A percentile compares a stretch with the other conserved stretches of the same genome.
Evolutionary conservation across 2,329 filamentous ascomycete species (phyloP).

Genomic region (Exutisphaerella laricina): DNA sequence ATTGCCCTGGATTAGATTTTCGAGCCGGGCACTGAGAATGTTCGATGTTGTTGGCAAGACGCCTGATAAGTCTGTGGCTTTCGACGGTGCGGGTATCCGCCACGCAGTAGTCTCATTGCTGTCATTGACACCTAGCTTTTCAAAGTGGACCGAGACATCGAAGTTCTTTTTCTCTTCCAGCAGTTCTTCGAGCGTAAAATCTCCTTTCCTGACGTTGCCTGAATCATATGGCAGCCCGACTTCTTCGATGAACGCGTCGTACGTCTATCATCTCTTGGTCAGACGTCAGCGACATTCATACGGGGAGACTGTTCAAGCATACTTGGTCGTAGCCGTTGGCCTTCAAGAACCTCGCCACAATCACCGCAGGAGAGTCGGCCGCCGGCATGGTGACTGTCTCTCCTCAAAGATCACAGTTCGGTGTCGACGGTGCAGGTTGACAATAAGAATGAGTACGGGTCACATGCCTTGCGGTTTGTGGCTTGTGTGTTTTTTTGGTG

Average conservation of each 20-base stretch:
- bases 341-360: slow-evolving; percentile 36
- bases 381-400: slow-evolving; percentile 27
- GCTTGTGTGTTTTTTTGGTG: no score
- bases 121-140: slow-evolving; percentile 48
- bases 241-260: slow-evolving; percentile 54
- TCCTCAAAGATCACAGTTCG: no score
- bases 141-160: slow-evolving; percentile 51
- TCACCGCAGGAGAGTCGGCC: slow-evolving; percentile 31
- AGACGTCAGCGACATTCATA: slow-evolving; percentile 10
- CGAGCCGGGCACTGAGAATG: slow-evolving; percentile 42
- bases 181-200: slow-evolving; percentile 55
- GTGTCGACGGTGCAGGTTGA: no score
- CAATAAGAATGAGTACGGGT: no score
- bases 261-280: slow-evolving; percentile 40
- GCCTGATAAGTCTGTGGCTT: slow-evolving; percentile 37
- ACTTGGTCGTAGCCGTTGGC: slow-evolving; percentile 35
- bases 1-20: slow-evolving; percentile 17
- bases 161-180: slow-evolving; percentile 56
- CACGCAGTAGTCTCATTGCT: slow-evolving; percentile 22
- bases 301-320: slow-evolving; percentile 1
- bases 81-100: slow-evolving; percentile 8
- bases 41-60: slow-evolving; percentile 49
- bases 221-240: slow-evolving; percentile 49
- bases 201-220: slow-evolving; percentile 39
- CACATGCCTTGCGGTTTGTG: no score